Evolutionary conservation across 2,329 filamentous ascomycete species (phyloP).

Genomic region (Ascochyta clinopodiicola): DNA sequence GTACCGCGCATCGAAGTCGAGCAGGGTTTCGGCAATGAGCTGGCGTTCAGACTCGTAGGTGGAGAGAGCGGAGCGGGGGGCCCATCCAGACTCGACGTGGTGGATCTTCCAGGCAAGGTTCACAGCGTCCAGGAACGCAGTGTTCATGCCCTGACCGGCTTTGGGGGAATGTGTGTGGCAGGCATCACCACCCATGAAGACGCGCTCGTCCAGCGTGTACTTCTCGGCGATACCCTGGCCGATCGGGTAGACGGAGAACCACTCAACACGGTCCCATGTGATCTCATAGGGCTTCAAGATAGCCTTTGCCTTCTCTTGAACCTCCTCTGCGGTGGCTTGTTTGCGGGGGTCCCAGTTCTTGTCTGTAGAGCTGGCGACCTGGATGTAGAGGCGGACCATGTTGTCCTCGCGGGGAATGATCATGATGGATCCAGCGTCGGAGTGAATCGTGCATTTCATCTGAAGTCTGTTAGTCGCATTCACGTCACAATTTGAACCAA

Average conservation of each 20-base stretch:
- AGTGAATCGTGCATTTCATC: constrained; percentile 74
- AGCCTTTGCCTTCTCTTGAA: constrained; percentile 63
- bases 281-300: constrained; percentile 67
- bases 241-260: constrained; percentile 71
- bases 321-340: constrained; percentile 64
- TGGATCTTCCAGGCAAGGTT: constrained; percentile 98
- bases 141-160: constrained; percentile 70
- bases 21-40: constrained; percentile 80
- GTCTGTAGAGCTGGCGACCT: constrained; percentile 68
- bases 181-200: constrained; percentile 70
- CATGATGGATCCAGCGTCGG: constrained; percentile 69
- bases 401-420: constrained; percentile 64
- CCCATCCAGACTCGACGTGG: constrained; percentile 83
- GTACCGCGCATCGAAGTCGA: constrained; percentile 88
- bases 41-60: constrained; percentile 90
- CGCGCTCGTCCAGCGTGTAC: constrained; percentile 68
- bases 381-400: constrained; percentile 63
- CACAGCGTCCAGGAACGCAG: constrained; percentile 69
- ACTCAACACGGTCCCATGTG: constrained; percentile 69
- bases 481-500: background rate
- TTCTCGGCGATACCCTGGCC: constrained; percentile 70
- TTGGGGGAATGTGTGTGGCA: constrained; percentile 70
- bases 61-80: constrained; percentile 73
- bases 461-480: constrained; percentile 32
- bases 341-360: constrained; percentile 67